Evolutionary conservation across 208 protist genomes (phyloP).

Genomic region (Trypanosoma cruzi): DNA sequence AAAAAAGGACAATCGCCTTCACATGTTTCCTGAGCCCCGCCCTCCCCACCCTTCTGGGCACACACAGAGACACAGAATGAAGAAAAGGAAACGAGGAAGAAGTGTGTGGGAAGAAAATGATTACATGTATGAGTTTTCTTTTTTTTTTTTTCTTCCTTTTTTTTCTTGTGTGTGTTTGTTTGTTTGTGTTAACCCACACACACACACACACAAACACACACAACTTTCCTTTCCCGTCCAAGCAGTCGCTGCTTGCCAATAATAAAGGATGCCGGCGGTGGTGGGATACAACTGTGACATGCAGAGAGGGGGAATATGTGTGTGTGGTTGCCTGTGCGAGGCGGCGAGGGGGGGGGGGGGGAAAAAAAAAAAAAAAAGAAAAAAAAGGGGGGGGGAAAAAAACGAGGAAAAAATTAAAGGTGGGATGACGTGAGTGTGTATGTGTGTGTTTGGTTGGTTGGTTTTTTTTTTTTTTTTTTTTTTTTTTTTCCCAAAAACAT

Average conservation of each 20-base stretch:
- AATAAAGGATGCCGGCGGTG: neutral
- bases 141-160: conserved; percentile 15
- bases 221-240: neutral
- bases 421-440: neutral
- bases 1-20: conserved; percentile 1
- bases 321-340: conserved; percentile 1
- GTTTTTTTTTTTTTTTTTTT: neutral
- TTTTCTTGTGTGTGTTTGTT: conserved; percentile 16
- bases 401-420: neutral
- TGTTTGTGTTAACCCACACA: neutral
- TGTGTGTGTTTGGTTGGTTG: neutral
- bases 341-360: neutral
- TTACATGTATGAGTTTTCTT: neutral
- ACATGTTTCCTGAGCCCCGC: neutral
- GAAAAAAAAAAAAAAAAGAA: neutral
- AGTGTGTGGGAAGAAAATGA: too few species aligned
- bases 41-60: neutral
- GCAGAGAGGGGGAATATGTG: neutral
- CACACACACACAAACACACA: neutral
- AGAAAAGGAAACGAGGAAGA: conserved; percentile 1
- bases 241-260: too few species aligned
- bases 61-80: neutral
- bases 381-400: neutral
- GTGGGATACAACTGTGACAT: neutral
- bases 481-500: neutral